Evolutionary conservation across 192 early-diverging fungal species (phyloP).

Genomic region (Mortierella hygrophila): DNA sequence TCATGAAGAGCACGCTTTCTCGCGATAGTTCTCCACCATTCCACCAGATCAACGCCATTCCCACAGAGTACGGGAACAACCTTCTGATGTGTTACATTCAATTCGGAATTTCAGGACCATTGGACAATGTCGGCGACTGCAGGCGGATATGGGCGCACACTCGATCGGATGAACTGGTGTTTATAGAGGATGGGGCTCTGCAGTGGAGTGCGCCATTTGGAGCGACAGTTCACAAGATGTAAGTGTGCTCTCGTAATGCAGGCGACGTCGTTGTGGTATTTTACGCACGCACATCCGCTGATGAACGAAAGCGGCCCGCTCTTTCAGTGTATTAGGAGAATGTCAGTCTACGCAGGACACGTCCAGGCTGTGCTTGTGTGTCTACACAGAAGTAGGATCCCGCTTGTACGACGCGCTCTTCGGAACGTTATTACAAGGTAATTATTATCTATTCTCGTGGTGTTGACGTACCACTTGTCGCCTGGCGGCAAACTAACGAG

Average conservation of each 20-base stretch:
- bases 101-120: neutral
- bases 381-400: neutral
- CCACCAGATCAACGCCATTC: slow-evolving; percentile 4
- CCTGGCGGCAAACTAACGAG: neutral
- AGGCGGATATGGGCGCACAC: slow-evolving; percentile 31
- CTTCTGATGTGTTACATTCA: neutral
- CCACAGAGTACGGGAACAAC: slow-evolving; percentile 16
- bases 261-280: neutral
- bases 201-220: slow-evolving; percentile 23
- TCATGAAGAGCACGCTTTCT: neutral
- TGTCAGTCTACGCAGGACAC: neutral
- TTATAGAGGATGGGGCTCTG: slow-evolving; percentile 18
- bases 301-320: neutral
- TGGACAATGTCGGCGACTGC: neutral
- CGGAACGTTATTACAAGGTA: slow-evolving; percentile 22
- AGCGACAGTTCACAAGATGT: neutral
- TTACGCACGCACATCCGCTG: neutral
- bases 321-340: slow-evolving; percentile 11
- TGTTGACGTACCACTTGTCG: no score
- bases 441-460: neutral
- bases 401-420: slow-evolving; percentile 10
- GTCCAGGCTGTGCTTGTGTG: slow-evolving; percentile 14
- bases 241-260: neutral
- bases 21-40: neutral
- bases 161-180: slow-evolving; percentile 11